These are phyloP conservation scores for Populus hybrid DNA, from an alignment of 441 rosid genomes.

Conservation along the genomic window DNA sequence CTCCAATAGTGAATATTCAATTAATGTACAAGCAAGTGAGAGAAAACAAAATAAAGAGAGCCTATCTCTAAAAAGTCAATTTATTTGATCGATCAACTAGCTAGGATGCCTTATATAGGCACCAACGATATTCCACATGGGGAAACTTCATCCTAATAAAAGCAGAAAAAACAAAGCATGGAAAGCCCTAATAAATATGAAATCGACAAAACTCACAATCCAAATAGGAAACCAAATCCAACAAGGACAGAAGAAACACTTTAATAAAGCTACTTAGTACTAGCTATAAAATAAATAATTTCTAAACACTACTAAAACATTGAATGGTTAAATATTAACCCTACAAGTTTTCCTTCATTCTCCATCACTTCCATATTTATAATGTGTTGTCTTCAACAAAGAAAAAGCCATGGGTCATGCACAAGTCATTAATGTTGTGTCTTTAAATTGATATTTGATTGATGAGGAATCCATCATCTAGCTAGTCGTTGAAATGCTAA, in stretches of 20 bases:
- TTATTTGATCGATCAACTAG: background rate
- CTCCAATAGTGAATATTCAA: background rate
- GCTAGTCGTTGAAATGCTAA: background rate
- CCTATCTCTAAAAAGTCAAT: background rate
- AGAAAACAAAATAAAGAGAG: background rate
- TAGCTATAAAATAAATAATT: background rate
- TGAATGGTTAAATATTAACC: background rate
- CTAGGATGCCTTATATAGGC: background rate
- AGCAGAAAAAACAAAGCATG: background rate
- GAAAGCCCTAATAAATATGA: background rate
- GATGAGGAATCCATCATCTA: background rate
- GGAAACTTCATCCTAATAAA: background rate
- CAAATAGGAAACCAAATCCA: background rate
- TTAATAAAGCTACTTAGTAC: background rate
- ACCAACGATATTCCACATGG: background rate
- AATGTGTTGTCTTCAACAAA: constrained; percentile 1
- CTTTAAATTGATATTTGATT: background rate
- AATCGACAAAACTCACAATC: background rate
- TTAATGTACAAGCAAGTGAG: background rate
- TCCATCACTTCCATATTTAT: background rate
- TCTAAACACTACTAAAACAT: too few species aligned
- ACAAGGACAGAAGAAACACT: background rate
- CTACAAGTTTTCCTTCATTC: background rate
- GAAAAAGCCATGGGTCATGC: background rate
- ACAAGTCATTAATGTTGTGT: background rate